Percentiles rank a stretch among this genome's conserved stretches.
Conservation (phyloP, 495 filamentous ascomycete species). For the Lasiosphaeria hispida region DNA sequence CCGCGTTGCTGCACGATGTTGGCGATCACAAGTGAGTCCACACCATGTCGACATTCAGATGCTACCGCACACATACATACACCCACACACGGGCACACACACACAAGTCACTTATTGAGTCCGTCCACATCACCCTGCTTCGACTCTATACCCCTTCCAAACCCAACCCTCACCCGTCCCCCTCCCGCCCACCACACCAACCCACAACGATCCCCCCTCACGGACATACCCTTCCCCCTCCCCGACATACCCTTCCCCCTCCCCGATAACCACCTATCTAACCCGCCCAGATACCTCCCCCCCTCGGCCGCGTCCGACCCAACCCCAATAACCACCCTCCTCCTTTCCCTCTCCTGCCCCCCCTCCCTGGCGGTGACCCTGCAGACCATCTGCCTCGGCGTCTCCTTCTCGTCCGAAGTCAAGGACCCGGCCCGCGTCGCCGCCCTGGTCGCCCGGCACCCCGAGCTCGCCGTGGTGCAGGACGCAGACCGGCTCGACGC, state of each 20-base stretch:
- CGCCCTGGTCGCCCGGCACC: slow-evolving; percentile 54
- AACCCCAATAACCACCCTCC: slow-evolving; percentile 55
- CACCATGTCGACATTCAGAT: not conserved
- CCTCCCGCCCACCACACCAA: not conserved
- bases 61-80: not conserved
- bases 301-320: slow-evolving; percentile 48
- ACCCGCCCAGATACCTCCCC: slow-evolving; percentile 49
- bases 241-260: not conserved
- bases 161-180: not conserved
- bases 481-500: slow-evolving; percentile 90
- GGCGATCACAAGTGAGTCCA: slow-evolving; percentile 66
- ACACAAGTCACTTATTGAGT: not conserved
- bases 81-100: not conserved
- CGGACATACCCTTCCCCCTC: not conserved
- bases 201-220: not conserved
- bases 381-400: slow-evolving; percentile 65
- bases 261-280: not conserved
- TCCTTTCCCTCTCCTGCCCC: slow-evolving; percentile 55
- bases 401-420: slow-evolving; percentile 75
- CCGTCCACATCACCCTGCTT: not conserved
- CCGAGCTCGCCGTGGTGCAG: slow-evolving; percentile 80
- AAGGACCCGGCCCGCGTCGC: slow-evolving; percentile 54
- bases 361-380: slow-evolving; percentile 58
- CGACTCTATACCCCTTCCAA: not conserved
- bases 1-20: slow-evolving; percentile 82